These are phyloP conservation scores for Alternaria dauci DNA, from an alignment of 2,329 filamentous ascomycete species.

Conservation along the genomic window DNA sequence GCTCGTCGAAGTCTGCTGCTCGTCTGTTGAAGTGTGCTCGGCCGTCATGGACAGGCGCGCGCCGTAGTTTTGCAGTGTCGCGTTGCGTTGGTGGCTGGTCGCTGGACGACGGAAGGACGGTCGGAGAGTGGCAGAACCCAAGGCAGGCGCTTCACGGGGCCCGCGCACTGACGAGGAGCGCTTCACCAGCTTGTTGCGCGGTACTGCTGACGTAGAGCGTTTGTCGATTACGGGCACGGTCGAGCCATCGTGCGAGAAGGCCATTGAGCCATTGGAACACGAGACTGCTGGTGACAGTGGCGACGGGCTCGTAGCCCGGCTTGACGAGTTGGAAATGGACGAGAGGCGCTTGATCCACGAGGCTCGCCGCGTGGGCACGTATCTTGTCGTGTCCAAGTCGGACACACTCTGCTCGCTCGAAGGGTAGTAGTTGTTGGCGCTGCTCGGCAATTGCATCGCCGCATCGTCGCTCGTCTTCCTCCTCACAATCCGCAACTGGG, in stretches of 20 bases:
- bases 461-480: slow-evolving; percentile 45
- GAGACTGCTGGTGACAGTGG: slow-evolving; percentile 71
- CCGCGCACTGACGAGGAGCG: slow-evolving; percentile 67
- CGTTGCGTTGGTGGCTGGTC: slow-evolving; percentile 80
- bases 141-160: slow-evolving; percentile 55
- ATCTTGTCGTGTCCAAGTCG: slow-evolving; percentile 34
- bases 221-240: slow-evolving; percentile 68
- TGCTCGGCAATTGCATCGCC: slow-evolving; percentile 27
- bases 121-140: slow-evolving; percentile 67
- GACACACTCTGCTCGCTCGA: slow-evolving; percentile 35
- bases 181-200: slow-evolving; percentile 82
- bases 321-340: slow-evolving; percentile 70
- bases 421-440: slow-evolving; percentile 31
- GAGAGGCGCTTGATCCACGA: slow-evolving; percentile 80
- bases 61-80: slow-evolving; percentile 68
- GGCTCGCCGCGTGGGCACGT: slow-evolving; percentile 51
- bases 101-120: slow-evolving; percentile 75
- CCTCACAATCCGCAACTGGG: slow-evolving; percentile 42
- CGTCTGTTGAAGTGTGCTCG: slow-evolving; percentile 34
- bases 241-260: slow-evolving; percentile 61
- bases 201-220: slow-evolving; percentile 52
- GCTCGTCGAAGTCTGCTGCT: slow-evolving; percentile 25
- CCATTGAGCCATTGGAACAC: slow-evolving; percentile 67
- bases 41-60: slow-evolving; percentile 41
- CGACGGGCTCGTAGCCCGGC: slow-evolving; percentile 69